A percentile compares a stretch with the other conserved stretches of the same genome.
These are phyloP conservation scores for Croton laevigatus DNA, from an alignment of 441 rosid species.

Conservation along the genomic window DNA sequence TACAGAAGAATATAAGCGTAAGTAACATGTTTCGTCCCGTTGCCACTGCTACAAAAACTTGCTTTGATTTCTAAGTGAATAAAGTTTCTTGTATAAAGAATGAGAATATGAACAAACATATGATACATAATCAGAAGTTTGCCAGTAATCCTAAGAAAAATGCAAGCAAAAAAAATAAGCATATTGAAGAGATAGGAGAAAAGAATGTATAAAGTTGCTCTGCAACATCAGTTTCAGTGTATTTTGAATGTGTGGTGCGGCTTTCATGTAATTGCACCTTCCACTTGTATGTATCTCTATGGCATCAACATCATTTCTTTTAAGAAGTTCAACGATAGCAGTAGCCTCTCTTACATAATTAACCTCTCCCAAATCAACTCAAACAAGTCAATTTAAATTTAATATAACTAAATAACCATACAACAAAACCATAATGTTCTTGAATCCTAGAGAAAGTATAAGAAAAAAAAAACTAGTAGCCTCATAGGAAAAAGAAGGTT, in stretches of 20 bases:
- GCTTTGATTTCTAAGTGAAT: neutral
- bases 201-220: neutral
- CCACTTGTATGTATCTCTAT: constrained; percentile 66
- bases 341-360: constrained; percentile 48
- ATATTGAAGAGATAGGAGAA: neutral
- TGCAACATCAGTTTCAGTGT: neutral
- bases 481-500: neutral
- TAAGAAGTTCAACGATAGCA: constrained; percentile 45
- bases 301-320: constrained; percentile 47
- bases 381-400: constrained; percentile 9
- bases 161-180: neutral
- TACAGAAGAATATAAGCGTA: constrained; percentile 85
- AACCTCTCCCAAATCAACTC: constrained; percentile 34
- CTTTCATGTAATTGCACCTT: constrained; percentile 29
- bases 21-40: constrained; percentile 55
- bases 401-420: neutral
- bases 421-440: neutral
- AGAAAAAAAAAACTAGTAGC: neutral
- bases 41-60: constrained; percentile 12
- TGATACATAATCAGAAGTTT: neutral
- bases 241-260: neutral
- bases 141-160: neutral
- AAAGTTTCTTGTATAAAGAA: neutral
- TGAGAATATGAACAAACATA: neutral
- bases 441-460: neutral